Conservation (phyloP, 345 rosid species). For the Erucastrum elatum region DNA sequence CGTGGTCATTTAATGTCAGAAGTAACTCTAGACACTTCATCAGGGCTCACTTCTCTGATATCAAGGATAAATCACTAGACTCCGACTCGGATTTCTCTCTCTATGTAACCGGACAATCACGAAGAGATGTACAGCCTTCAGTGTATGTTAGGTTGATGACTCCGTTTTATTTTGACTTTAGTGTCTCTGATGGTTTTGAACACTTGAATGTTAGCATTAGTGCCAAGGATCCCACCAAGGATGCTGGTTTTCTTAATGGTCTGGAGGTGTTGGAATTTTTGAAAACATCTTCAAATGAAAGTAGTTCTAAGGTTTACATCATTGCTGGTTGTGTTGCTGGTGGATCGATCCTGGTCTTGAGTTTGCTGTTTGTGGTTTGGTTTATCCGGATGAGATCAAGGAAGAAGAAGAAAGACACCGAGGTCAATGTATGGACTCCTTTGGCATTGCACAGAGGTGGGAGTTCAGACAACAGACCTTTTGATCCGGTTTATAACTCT, state of each 20-base stretch:
- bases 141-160: accelerated
- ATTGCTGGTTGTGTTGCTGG: slow-evolving; percentile 47
- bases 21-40: slow-evolving; percentile 44
- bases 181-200: slow-evolving; percentile 54
- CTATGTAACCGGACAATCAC: slow-evolving; percentile 35
- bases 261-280: slow-evolving; percentile 68
- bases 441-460: slow-evolving; percentile 49
- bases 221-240: slow-evolving; percentile 14
- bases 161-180: slow-evolving; percentile 51
- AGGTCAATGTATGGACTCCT: slow-evolving; percentile 51
- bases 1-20: slow-evolving; percentile 52
- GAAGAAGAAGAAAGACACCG: slow-evolving; percentile 45
- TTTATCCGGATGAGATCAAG: slow-evolving; percentile 30
- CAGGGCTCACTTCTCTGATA: slow-evolving; percentile 62
- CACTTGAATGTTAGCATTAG: slow-evolving; percentile 50
- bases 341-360: slow-evolving; percentile 34
- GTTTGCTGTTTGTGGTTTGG: slow-evolving; percentile 31
- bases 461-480: slow-evolving; percentile 14
- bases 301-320: slow-evolving; percentile 40
- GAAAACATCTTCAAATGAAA: slow-evolving; percentile 32
- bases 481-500: slow-evolving; percentile 21
- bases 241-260: slow-evolving; percentile 63
- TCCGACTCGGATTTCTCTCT: slow-evolving; percentile 37
- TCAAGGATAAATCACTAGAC: neutral
- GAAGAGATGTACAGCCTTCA: slow-evolving; percentile 32